Conservation (phyloP, 1,139 yeast species). For the Suhomyces terraborum region DNA sequence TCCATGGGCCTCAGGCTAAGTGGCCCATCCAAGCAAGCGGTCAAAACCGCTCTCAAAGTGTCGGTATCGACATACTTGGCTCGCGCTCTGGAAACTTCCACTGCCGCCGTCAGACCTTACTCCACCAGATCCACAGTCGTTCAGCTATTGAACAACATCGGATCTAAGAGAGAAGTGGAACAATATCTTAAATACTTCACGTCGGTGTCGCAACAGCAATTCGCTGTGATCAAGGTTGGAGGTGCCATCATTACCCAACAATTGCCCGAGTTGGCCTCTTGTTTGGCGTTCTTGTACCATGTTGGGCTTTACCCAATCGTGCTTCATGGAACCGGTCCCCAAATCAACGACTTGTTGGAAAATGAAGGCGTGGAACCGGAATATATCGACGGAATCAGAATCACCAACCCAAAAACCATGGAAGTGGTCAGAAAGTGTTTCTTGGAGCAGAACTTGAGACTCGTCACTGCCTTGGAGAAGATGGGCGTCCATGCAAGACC, state of each 20-base stretch:
- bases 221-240: slow-evolving; percentile 97
- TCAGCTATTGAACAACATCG: slow-evolving; percentile 90
- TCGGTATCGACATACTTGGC: slow-evolving; percentile 1
- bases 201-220: slow-evolving; percentile 92
- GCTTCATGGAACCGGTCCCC: slow-evolving; percentile 98
- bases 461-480: slow-evolving; percentile 93
- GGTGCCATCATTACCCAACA: slow-evolving; percentile 98
- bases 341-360: slow-evolving; percentile 90
- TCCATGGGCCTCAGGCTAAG: slow-evolving; percentile 10
- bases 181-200: slow-evolving; percentile 96
- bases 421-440: slow-evolving; percentile 93
- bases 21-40: slow-evolving; percentile 11
- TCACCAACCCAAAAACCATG: slow-evolving; percentile 94
- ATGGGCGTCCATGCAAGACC: slow-evolving; percentile 99
- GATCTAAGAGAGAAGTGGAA: slow-evolving; percentile 96
- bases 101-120: slow-evolving; percentile 20
- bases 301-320: slow-evolving; percentile 97
- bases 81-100: neutral
- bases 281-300: slow-evolving; percentile 93
- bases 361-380: slow-evolving; percentile 95
- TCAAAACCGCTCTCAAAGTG: slow-evolving; percentile 8
- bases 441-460: slow-evolving; percentile 88
- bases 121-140: slow-evolving; percentile 93
- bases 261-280: slow-evolving; percentile 88
- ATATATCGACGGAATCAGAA: slow-evolving; percentile 93